Conservation (phyloP, 176 grass and related monocot species). For the Zoysia japonica region DNA sequence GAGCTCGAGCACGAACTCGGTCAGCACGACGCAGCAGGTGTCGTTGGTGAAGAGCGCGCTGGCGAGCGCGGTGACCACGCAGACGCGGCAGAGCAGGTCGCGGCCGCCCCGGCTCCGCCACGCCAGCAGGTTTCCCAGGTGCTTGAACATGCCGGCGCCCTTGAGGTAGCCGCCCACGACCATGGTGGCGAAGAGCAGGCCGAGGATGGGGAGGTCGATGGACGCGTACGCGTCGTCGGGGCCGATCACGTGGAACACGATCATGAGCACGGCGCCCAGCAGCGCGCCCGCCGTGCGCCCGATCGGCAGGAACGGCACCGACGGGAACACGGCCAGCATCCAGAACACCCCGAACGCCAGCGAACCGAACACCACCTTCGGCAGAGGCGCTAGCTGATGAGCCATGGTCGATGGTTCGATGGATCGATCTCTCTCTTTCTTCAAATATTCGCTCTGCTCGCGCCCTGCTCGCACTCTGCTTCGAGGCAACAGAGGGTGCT, state of each 20-base stretch:
- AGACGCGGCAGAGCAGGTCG: constrained; percentile 80
- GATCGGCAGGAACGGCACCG: constrained; percentile 88
- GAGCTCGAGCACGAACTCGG: constrained; percentile 85
- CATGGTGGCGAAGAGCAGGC: too few species aligned
- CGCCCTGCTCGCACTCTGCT: neutral
- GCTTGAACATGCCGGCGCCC: too few species aligned
- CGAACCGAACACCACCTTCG: constrained; percentile 62
- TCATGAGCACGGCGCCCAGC: constrained; percentile 82
- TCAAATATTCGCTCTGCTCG: neutral
- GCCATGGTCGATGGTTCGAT: constrained; percentile 39
- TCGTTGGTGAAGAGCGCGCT: constrained; percentile 87
- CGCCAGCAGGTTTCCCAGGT: constrained; percentile 57
- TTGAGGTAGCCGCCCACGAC: too few species aligned
- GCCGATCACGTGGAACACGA: constrained; percentile 72
- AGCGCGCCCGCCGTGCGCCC: constrained; percentile 86
- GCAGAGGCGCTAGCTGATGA: constrained; percentile 40
- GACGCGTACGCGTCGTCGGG: constrained; percentile 74
- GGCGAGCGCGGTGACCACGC: constrained; percentile 76
- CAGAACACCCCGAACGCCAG: constrained; percentile 83
- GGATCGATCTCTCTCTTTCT: neutral
- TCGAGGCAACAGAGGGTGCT: neutral
- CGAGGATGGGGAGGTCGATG: constrained; percentile 89
- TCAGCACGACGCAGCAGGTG: constrained; percentile 86
- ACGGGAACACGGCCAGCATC: constrained; percentile 90
- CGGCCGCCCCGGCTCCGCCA: constrained; percentile 81